phyloP scores from a whole-genome alignment of 192 early-diverging fungal species.

The Mortierella hygrophila region DNA sequence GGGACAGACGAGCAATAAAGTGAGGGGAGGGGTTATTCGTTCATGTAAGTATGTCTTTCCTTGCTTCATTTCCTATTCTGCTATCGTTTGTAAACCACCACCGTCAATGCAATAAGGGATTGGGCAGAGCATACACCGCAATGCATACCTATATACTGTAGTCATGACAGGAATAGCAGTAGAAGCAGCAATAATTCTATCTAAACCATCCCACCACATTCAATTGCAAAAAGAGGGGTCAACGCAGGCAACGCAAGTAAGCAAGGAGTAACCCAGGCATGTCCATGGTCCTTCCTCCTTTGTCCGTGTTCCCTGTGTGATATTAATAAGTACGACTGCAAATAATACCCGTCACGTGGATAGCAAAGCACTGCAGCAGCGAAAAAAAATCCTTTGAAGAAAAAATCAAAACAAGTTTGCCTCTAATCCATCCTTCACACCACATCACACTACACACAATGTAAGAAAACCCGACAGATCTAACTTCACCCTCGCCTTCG shows the following conservation, averaged over 20 bases:
- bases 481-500: neutral
- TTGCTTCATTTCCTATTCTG: neutral
- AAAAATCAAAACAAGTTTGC: conserved; percentile 9
- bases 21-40: neutral
- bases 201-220: neutral
- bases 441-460: conserved; percentile 10
- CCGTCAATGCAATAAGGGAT: neutral
- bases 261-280: neutral
- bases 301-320: neutral
- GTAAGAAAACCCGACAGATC: conserved; percentile 5
- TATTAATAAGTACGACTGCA: neutral
- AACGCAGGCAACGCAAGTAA: neutral
- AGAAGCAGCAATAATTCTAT: too few species aligned
- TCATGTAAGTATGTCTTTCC: neutral
- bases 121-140: neutral
- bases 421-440: conserved; percentile 8
- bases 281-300: neutral
- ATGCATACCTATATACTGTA: neutral
- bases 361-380: neutral
- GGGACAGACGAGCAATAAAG: too few species aligned
- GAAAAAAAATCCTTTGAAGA: neutral
- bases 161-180: too few species aligned
- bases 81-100: neutral
- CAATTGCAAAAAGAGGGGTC: neutral
- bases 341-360: neutral